These are phyloP conservation scores for Trametes elegans DNA, from an alignment of 768 basidiomycete genomes.

Conservation along the genomic window DNA sequence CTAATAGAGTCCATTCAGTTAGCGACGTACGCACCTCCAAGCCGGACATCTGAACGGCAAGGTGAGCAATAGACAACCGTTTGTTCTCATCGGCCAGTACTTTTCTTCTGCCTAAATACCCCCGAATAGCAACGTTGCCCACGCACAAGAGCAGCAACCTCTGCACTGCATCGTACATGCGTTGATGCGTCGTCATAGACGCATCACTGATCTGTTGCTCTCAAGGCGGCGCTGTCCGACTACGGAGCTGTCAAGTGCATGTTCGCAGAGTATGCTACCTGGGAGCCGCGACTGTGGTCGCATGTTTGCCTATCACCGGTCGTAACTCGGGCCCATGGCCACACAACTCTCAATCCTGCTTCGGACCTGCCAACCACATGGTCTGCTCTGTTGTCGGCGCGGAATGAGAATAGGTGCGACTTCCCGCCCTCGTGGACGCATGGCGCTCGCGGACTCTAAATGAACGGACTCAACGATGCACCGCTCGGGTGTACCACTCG, in stretches of 20 bases:
- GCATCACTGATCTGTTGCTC: constrained; percentile 18
- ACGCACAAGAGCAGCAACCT: background rate
- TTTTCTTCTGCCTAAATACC: too few relatives aligned
- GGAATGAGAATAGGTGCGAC: background rate
- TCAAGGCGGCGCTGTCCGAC: constrained; percentile 6
- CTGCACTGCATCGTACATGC: background rate
- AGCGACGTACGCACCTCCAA: too few relatives aligned
- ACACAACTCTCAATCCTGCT: background rate
- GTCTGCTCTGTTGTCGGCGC: background rate
- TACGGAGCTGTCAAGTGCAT: background rate
- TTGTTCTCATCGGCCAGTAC: too few relatives aligned
- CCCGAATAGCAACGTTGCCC: background rate
- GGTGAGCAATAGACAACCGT: too few relatives aligned
- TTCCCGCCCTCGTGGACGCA: background rate
- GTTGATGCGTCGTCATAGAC: background rate
- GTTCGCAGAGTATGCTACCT: background rate
- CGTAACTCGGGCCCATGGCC: background rate
- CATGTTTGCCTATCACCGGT: background rate
- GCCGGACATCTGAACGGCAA: too few relatives aligned
- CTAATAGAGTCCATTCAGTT: too few relatives aligned
- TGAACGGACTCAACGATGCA: background rate
- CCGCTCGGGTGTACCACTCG: background rate
- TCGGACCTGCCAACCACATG: background rate
- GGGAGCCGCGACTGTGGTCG: background rate
- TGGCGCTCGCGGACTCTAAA: background rate